phyloP scores from a whole-genome alignment of 805 yeast genomes.

The Barnettozyma siamensis region DNA sequence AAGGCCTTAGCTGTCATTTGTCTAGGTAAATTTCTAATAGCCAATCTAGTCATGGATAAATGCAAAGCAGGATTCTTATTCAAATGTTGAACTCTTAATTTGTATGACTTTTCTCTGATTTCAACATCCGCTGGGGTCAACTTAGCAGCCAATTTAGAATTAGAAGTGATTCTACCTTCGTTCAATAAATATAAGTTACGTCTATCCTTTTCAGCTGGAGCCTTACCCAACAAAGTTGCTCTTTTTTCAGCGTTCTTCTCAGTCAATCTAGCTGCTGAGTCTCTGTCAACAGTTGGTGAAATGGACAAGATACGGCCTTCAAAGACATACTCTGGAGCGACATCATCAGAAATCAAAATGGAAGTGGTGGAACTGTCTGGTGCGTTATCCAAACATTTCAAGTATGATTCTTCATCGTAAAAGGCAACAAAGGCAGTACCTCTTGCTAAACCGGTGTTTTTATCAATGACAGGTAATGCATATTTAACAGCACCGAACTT shows the following conservation, averaged over 20 bases:
- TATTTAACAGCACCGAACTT: slow-evolving; percentile 85
- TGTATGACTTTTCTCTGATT: slow-evolving; percentile 80
- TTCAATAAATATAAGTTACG: slow-evolving; percentile 82
- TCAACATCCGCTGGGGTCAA: slow-evolving; percentile 73
- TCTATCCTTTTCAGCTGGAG: slow-evolving; percentile 72
- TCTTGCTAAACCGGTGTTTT: slow-evolving; percentile 74
- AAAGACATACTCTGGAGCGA: slow-evolving; percentile 79
- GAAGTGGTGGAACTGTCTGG: slow-evolving; percentile 64
- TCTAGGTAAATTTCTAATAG: slow-evolving; percentile 90
- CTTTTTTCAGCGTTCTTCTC: slow-evolving; percentile 70
- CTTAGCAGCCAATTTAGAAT: slow-evolving; percentile 69
- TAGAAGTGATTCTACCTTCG: slow-evolving; percentile 86
- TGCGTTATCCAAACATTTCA: slow-evolving; percentile 67
- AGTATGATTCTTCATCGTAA: slow-evolving; percentile 50
- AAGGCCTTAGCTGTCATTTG: slow-evolving; percentile 83
- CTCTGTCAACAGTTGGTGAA: slow-evolving; percentile 81
- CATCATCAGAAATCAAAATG: slow-evolving; percentile 86
- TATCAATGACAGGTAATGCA: slow-evolving; percentile 91
- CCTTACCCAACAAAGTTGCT: slow-evolving; percentile 71
- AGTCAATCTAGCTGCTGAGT: slow-evolving; percentile 67
- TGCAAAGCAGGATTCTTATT: slow-evolving; percentile 88
- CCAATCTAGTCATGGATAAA: slow-evolving; percentile 90
- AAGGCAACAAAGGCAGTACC: slow-evolving; percentile 97
- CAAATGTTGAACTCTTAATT: slow-evolving; percentile 82
- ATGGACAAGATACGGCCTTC: slow-evolving; percentile 89